Base-by-base conservation (phyloP, 192 early-diverging fungal species). In the Entomortierella beljakovae region DNA sequence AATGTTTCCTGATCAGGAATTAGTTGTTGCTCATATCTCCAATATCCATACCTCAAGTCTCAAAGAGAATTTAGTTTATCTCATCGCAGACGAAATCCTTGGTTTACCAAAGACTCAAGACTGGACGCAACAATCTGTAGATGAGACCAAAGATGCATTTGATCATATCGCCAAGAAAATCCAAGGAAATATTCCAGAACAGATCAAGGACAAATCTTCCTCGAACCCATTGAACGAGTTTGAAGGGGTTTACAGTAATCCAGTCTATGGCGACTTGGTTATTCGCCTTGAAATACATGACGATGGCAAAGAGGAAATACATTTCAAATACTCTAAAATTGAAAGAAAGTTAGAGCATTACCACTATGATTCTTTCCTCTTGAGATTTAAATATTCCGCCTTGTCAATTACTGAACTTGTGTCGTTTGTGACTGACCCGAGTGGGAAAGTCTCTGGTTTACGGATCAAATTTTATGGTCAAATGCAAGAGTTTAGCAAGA, bases 1-100 rank as follows among this genome's bases (percentile, higher is more conserved):
- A 20, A 35, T 71, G 25, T 63, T 63, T 54, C 70, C 70, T 2
- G 70, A 71, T 48, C 22, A 52, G 13, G 70, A 71, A n/a, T 46
- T 71, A 22, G 61, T 71, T 18, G 35, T 71, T 57, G 54, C 70
- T 11, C 26, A 26, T 48, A 32, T 71, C 28, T 26, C 70, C 3
- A 71, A 71, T 54, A 58, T 57, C 2, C 25, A 48, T 57, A n/a
- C 37, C n/a, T 28, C 57, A 31, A 43, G 35, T 11, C 25, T 63
- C 5, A 60, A 60, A 16, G 29, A 20, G 11, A 29, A 28, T 22
- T 40, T 54, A 35, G 32, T 29, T 6, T 71, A 63, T 43, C 57
- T 63, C 40, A 51, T 64, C 18, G 61, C 61, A 20, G 61, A 71
- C 48, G 42, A 61, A 49, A 25, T 71, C 31, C 31, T 71, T 40